Evolutionary conservation across 805 yeast genomes (phyloP).

Genomic region (Yueomyces sinensis): DNA sequence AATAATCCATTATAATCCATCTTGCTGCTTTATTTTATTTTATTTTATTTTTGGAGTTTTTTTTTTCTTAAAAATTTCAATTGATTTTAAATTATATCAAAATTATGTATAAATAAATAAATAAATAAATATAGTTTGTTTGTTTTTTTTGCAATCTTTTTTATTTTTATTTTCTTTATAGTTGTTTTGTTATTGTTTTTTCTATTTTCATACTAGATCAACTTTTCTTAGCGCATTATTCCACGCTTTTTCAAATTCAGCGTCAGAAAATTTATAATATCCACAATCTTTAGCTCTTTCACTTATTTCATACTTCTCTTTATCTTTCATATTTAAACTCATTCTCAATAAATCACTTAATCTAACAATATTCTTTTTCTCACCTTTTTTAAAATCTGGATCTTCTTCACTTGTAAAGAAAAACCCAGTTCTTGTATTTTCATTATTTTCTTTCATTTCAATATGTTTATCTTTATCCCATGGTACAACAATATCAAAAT

Average conservation of each 20-base stretch:
- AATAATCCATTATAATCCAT: too few species aligned
- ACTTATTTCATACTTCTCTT: constrained; percentile 30
- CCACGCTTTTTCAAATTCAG: constrained; percentile 46
- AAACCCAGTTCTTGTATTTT: constrained; percentile 52
- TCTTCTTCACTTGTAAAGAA: constrained; percentile 61
- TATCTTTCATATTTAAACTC: constrained; percentile 28
- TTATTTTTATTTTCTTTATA: too few species aligned
- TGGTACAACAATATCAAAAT: constrained; percentile 67
- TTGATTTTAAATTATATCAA: too few species aligned
- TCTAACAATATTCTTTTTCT: constrained; percentile 25
- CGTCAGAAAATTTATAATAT: constrained; percentile 46
- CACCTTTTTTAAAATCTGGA: constrained; percentile 37
- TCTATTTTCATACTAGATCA: too few species aligned
- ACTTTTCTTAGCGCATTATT: constrained; percentile 10
- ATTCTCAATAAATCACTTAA: constrained; percentile 37
- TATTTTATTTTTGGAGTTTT: too few species aligned
- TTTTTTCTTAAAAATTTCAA: too few species aligned
- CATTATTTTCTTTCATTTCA: constrained; percentile 19
- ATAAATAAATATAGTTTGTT: too few species aligned
- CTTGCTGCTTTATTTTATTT: too few species aligned
- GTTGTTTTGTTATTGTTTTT: too few species aligned
- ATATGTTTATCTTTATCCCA: constrained; percentile 25
- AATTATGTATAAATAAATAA: too few species aligned
- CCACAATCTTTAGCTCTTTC: constrained; percentile 33
- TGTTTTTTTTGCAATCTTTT: too few species aligned